Base-by-base conservation (phyloP, 192 early-diverging fungal genomes). In the Backusella liffmaniae region DNA sequence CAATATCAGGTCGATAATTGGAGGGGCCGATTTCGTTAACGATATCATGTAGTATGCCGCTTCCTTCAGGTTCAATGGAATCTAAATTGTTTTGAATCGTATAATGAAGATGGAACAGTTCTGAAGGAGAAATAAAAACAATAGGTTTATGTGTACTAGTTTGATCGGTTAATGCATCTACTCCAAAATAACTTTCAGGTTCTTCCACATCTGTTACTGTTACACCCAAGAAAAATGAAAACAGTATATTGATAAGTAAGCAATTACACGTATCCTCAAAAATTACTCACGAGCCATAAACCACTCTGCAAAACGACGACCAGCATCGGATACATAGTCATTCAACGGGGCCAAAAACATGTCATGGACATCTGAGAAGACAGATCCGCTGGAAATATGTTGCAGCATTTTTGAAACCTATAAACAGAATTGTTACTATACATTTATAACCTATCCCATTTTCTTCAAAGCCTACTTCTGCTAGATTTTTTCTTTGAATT, bases 401-500 rank as follows among this genome's bases (percentile, higher is more conserved):
- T 98, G 95, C 5, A 98, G 86, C 89, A 94, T 96, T 85, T 98
- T 98, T 66, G 96, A 93, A 30, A 79, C 53, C 76, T 77, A 49
- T 49, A 59, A 16, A 35, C 8, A 42, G 42, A 34, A 42, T 18
- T 16, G 44, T 66, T 74, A 46, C 23, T 12, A 18, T 30, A 30
- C 18, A 16, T 68, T n/a, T 12, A 68, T 39, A 37, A 21, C 42
- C 8, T 18, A 18, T 18, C 18, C 5, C 18, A n/a, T 26, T 18
- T 68, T 21, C 7, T 35, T 35, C 21, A 21, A 2, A 30, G 26
- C 15, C 26, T 72, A 87, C 88, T 77, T 98, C 96, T 0, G 96
- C 97, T 75, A 99, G 85, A 82, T 99, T 99, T 86, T 97, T 97
- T 80, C 97, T 92, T 86, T 98, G 95, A 78, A 90, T 87, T 0